Evolutionary conservation across 805 yeast genomes (phyloP), one percentile per base, ranked within the genome.

Genomic region (Suhomyces canberraensis): DNA sequence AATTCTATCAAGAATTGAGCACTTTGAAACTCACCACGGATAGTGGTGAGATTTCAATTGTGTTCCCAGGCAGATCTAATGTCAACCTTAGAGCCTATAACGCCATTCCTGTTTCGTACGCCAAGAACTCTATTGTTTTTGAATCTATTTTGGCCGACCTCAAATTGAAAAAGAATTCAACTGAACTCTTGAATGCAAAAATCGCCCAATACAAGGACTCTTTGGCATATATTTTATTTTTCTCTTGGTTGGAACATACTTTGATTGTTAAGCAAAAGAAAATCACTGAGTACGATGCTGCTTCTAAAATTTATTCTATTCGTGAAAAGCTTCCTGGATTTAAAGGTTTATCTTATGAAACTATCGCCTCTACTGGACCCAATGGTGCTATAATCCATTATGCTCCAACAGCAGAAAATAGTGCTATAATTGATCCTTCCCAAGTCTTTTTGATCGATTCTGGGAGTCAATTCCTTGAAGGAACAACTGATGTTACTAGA

Each of bases 401-500:
- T 52, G 71, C 82, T 0, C 95, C 95, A 20, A 72, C 81, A 1
- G 63, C 64, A 20, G 81, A 74, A 9, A 69, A 75, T 14, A 73
- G 76, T 36, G 66, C 83, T 1, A 58, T 73, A 39, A 77, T 93
- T 40, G 81, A 84, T 51, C 80, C 83, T 7, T 60, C 73, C 15
- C 75, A 81, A 39, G 75, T 89, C 2, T 89, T 83, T 48, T 66
- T 93, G 44, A 69, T 86, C 41, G 98, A 93, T 58, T 78, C 95
- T 2, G 98, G 98, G 3, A 86, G 93, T 0, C 98, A 93, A 51
- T 91, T 77, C 54, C 58, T 83, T 16, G 96, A 90, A 52, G 98
- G 98, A 8, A 93, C 98, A 0, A 93, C 98, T 0, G 98, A 93
- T 56, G 87, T 91, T 18, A 93, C 98, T 1, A 74, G 98, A 50